Evolutionary conservation across 805 yeast species (phyloP), one percentile per base, ranked within the genome.

Genomic region (Pichia kluyveri): DNA sequence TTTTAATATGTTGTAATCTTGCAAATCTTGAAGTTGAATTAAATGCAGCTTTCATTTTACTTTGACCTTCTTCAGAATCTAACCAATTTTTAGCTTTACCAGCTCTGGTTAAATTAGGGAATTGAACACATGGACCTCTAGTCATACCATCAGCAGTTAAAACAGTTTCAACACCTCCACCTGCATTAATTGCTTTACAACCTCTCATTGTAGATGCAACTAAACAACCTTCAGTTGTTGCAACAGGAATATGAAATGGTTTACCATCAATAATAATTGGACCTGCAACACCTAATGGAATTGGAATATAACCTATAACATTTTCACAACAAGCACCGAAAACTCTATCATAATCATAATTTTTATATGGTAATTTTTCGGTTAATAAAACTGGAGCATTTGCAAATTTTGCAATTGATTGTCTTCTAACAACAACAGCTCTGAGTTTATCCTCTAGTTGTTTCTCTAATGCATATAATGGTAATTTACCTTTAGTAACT

Each of bases 191-290:
- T 28, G 98, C 98, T 65, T 93, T 93, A 72, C 98, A 93, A 56
- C 99, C 99, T 69, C 99, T 85, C 96, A 88, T 91, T 14, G 99
- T 84, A 18, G 97, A 89, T 5, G 99, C 99, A 56, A 93, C 97
- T 50, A 93, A 75, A 69, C 98, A 95, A 46, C 99, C 99, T 71
- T 93, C 99, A 36, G 99, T 93, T 17, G 99, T 93, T 28, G 99
- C 99, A 96, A 93, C 88, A 38, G 99, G 99, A 56, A 93, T 82
- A 67, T 89, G 96, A 65, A 76, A 84, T 42, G 95, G 81, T 55
- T 76, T 80, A 45, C 91, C 95, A 66, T 93, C 98, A 59, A 93
- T 86, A 47, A 87, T 73, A 64, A 93, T 69, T 10, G 99, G 99
- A 46, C 99, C 99, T 28, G 97, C 97, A 62, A 93, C 83, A 66